Percentiles rank a stretch among this genome's conserved stretches.
Evolutionary conservation across 805 yeast species (phyloP).

Genomic region (Candida railenensis): DNA sequence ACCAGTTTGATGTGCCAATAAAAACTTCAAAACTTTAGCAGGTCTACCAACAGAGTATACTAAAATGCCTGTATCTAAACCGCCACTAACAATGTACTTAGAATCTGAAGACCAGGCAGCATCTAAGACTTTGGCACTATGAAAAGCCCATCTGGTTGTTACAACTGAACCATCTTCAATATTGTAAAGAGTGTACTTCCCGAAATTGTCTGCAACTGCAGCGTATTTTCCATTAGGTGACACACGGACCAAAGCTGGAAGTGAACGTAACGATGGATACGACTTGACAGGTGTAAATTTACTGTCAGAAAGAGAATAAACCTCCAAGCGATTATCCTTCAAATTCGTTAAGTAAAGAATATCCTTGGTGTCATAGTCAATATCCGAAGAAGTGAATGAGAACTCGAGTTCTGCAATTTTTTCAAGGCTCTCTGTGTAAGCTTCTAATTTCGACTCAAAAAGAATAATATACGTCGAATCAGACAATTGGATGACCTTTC

Average conservation of each 20-base stretch:
- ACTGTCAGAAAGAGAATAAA: conserved; percentile 13
- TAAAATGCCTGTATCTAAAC: conserved; percentile 79
- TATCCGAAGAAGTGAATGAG: conserved; percentile 21
- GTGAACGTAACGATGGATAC: conserved; percentile 51
- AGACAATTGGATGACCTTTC: conserved; percentile 26
- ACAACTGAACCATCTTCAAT: conserved; percentile 52
- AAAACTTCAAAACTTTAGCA: conserved; percentile 65
- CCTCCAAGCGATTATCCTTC: conserved; percentile 29
- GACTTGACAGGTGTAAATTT: conserved; percentile 43
- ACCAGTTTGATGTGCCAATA: conserved; percentile 89
- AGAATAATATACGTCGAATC: conserved; percentile 27
- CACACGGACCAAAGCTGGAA: conserved; percentile 60
- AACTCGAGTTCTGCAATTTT: conserved; percentile 17
- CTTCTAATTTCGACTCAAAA: conserved; percentile 28
- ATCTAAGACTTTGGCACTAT: conserved; percentile 74
- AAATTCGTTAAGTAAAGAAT: conserved; percentile 31
- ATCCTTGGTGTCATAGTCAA: conserved; percentile 20
- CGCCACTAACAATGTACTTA: conserved; percentile 71
- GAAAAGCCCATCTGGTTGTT: conserved; percentile 95
- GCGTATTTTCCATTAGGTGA: conserved; percentile 68
- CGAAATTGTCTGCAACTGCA: conserved; percentile 86
- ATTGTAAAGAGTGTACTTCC: conserved; percentile 78
- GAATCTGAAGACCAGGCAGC: conserved; percentile 80
- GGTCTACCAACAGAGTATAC: conserved; percentile 81
- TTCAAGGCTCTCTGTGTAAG: conserved; percentile 13